A percentile compares a stretch with the other conserved stretches of the same genome.
Evolutionary conservation across 2,329 filamentous ascomycete genomes (phyloP).

Genomic region (Hirsutella minnesotensis): DNA sequence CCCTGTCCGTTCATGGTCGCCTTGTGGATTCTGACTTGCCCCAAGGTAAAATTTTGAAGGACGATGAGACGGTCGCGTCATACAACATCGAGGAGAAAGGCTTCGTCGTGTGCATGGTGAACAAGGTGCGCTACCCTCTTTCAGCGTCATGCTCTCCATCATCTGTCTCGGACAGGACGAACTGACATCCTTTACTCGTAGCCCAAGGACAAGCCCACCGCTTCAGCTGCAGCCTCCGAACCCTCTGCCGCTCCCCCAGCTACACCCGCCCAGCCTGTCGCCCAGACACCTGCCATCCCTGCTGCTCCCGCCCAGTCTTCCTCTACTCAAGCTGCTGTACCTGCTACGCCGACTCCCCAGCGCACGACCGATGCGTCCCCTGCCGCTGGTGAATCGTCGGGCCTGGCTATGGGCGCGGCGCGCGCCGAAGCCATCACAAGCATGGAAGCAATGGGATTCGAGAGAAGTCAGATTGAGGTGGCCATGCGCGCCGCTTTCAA

Average conservation of each 20-base stretch:
- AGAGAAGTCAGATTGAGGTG: constrained; percentile 74
- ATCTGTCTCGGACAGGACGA: no score
- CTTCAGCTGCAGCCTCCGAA: constrained; percentile 36
- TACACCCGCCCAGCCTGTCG: constrained; percentile 41
- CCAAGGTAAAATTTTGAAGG: constrained; percentile 94
- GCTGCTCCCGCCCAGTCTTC: constrained; percentile 24
- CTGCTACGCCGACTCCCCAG: constrained; percentile 44
- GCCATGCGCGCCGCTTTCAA: constrained; percentile 95
- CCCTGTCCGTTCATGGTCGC: constrained; percentile 1
- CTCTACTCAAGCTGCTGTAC: constrained; percentile 36
- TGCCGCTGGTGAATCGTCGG: constrained; percentile 47
- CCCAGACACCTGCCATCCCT: constrained; percentile 50
- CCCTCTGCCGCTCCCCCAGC: constrained; percentile 47
- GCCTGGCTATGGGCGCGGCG: constrained; percentile 77
- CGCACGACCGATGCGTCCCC: constrained; percentile 23
- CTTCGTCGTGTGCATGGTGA: constrained; percentile 97
- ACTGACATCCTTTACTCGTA: constrained; percentile 8
- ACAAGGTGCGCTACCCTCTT: constrained; percentile 54
- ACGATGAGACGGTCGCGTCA: constrained; percentile 90
- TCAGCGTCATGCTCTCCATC: neutral
- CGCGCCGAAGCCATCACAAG: constrained; percentile 72
- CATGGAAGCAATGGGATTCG: constrained; percentile 97
- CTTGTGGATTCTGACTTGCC: constrained; percentile 9
- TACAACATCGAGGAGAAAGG: constrained; percentile 99
- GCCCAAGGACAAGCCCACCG: constrained; percentile 52